Evolutionary conservation across 2,329 filamentous ascomycete species (phyloP).

Genomic region (Hymenoscyphus linearis): DNA sequence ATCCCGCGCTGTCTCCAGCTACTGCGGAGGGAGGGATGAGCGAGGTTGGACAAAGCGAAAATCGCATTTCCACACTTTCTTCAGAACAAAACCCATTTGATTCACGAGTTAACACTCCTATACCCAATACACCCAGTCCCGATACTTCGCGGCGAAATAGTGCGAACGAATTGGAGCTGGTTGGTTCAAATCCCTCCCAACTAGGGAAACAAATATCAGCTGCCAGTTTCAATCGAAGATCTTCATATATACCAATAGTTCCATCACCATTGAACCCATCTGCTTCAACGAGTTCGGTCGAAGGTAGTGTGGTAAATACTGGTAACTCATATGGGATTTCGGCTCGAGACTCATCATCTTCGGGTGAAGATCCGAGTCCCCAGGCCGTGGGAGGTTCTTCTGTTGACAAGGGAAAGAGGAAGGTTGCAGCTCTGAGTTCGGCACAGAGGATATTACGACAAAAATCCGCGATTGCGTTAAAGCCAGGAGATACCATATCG

Average conservation of each 20-base stretch:
- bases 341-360: constrained; percentile 16
- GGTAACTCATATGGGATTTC: constrained; percentile 6
- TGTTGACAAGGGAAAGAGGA: constrained; percentile 9
- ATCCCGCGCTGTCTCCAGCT: neutral
- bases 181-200: constrained; percentile 8
- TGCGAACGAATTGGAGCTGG: constrained; percentile 3
- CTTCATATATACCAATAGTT: constrained; percentile 27
- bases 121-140: neutral
- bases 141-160: constrained; percentile 6
- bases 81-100: constrained; percentile 13
- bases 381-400: constrained; percentile 4
- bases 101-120: constrained; percentile 8
- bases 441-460: constrained; percentile 20
- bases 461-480: constrained; percentile 17
- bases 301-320: constrained; percentile 14
- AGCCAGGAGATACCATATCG: constrained; percentile 2
- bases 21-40: neutral
- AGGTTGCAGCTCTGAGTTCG: constrained; percentile 10
- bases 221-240: constrained; percentile 11
- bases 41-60: constrained; percentile 13
- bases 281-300: constrained; percentile 14
- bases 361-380: constrained; percentile 13
- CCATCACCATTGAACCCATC: constrained; percentile 32
- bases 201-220: constrained; percentile 8
- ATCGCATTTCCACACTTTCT: constrained; percentile 6